A percentile compares a stretch with the other conserved stretches of the same genome.
Conservation (phyloP, 1,284 basidiomycete species). For the Trichosporon coremiiforme region DNA sequence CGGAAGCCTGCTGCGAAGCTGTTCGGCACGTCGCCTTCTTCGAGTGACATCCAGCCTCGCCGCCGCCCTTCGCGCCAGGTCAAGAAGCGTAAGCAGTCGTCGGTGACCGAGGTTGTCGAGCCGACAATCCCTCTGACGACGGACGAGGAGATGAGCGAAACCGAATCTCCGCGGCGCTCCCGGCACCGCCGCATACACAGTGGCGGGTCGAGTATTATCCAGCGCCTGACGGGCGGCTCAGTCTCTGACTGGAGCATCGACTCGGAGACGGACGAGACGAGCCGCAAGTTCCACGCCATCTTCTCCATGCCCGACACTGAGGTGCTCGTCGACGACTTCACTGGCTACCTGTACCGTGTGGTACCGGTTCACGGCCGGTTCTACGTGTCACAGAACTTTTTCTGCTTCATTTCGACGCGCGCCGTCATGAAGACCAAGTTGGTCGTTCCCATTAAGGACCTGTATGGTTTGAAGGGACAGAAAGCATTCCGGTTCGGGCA, state of each 20-base stretch:
- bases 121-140: conserved; percentile 16
- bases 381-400: conserved; percentile 81
- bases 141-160: conserved; percentile 29
- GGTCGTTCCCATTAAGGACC: conserved; percentile 89
- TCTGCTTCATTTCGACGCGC: conserved; percentile 85
- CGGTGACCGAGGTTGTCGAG: conserved; percentile 39
- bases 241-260: conserved; percentile 23
- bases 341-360: conserved; percentile 81
- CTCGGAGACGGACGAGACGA: conserved; percentile 38
- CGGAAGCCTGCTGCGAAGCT: conserved; percentile 46
- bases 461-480: conserved; percentile 78
- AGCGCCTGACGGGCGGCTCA: background rate
- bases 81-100: conserved; percentile 21
- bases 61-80: conserved; percentile 19
- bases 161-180: conserved; percentile 20
- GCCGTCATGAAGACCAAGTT: conserved; percentile 82
- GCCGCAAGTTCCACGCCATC: conserved; percentile 65
- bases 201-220: background rate
- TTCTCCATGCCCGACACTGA: conserved; percentile 88
- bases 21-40: conserved; percentile 39
- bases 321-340: conserved; percentile 79
- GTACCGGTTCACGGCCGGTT: conserved; percentile 82
- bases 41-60: background rate
- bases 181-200: background rate
- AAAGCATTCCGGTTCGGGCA: conserved; percentile 87